Evolutionary conservation across 2,329 filamentous ascomycete genomes (phyloP), one percentile per base, ranked within the genome.

Genomic region (Lachnellula hyalina): DNA sequence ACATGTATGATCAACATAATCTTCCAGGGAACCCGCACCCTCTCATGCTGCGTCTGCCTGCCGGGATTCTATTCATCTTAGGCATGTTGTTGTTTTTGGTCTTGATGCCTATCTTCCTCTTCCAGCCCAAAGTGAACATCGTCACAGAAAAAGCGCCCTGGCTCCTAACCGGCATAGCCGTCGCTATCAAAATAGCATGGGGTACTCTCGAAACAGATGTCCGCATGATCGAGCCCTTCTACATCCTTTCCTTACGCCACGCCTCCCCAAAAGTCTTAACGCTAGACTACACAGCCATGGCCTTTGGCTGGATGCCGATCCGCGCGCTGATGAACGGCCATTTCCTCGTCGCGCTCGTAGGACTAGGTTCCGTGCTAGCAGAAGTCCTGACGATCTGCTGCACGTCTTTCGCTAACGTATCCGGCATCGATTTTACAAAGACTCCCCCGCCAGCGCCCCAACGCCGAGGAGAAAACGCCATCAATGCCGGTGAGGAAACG

Each of bases 171-270:
- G 77, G 78, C 2, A 65, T 88, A 6, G 84, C 86, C 1, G 84
- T 89, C 19, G 70, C 76, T 54, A 78, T 90, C 63, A 89, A 88
- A 68, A 76, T 89, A 21, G 73, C 78, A 46, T 90, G 86, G 86
- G 79, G 79, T 57, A 80, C 82, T 3, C 75, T 90, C 57, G 87
- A 90, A 64, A 85, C 81, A 53, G 80, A 84, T 25, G 77, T 89
- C 47, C 83, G 86, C 42, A 85, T 89, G 77, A 82, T 89, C 69
- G 85, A 90, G 68, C 87, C 87, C 2, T 90, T 87, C 65, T 88
- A 85, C 66, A 81, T 88, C 56, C 78, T 90, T 2, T 85, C 82
- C 14, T 75, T 76, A 51, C 79, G 87, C 3, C 81, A 86, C 60
- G 86, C 86, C 3, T 80, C 83, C 0, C 75, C 85, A 6, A 81